phyloP scores from a whole-genome alignment of 78 protist species.

The Dictyostelium capitatum region DNA sequence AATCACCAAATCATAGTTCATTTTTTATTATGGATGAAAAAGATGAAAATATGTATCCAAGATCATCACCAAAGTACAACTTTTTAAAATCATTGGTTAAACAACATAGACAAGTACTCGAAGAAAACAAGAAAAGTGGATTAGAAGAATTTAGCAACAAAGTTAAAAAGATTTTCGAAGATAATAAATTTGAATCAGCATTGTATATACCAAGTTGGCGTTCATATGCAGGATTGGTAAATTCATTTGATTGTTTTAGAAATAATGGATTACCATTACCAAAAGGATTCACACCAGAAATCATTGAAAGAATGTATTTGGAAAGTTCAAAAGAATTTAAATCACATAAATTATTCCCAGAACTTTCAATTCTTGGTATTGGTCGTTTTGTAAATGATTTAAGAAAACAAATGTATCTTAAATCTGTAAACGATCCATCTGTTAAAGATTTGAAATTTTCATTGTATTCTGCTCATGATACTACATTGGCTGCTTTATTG shows the following conservation, averaged over 20 bases:
- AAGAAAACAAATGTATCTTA: background rate
- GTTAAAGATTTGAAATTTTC: slow-evolving; percentile 39
- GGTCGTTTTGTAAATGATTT: slow-evolving; percentile 68
- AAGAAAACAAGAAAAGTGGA: slow-evolving; percentile 32
- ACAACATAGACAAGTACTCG: slow-evolving; percentile 28
- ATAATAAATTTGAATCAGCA: slow-evolving; percentile 49
- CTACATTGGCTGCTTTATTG: slow-evolving; percentile 63
- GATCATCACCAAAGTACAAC: slow-evolving; percentile 20
- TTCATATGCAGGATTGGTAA: slow-evolving; percentile 67
- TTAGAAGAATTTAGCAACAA: slow-evolving; percentile 3
- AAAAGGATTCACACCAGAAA: slow-evolving; percentile 39
- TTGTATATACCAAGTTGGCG: slow-evolving; percentile 40
- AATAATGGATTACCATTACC: slow-evolving; percentile 69
- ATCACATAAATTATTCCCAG: background rate
- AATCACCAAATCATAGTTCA: slow-evolving; percentile 39
- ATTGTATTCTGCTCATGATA: slow-evolving; percentile 68
- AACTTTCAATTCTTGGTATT: slow-evolving; percentile 27
- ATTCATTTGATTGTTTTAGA: slow-evolving; percentile 66
- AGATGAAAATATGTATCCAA: slow-evolving; percentile 71
- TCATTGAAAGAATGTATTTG: slow-evolving; percentile 62
- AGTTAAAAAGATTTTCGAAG: slow-evolving; percentile 41
- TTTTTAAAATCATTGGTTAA: slow-evolving; percentile 31
- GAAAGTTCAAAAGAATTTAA: slow-evolving; percentile 70
- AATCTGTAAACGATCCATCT: background rate
- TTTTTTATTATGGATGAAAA: slow-evolving; percentile 25